Conservation (phyloP, 2,329 filamentous ascomycete genomes). For the Triangularia setosa region DNA sequence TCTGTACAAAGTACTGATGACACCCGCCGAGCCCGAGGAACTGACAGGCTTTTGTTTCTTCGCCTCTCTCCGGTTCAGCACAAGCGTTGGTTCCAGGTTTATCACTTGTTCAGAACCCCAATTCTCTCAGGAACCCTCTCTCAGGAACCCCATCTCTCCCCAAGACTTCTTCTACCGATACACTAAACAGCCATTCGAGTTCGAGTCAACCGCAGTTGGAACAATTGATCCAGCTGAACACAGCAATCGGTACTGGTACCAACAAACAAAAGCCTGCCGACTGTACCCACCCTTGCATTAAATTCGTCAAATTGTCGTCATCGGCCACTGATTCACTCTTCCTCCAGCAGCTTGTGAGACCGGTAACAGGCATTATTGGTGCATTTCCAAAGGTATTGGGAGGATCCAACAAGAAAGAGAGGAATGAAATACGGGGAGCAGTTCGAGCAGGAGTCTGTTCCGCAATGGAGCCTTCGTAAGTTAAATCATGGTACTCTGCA, state of each 20-base stretch:
- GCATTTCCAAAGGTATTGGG: neutral
- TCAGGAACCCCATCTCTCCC: neutral
- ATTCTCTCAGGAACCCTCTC: neutral
- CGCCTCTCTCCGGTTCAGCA: neutral
- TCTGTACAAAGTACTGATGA: conserved; percentile 3
- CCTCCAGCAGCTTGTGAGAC: neutral
- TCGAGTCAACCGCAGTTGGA: neutral
- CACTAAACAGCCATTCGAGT: neutral
- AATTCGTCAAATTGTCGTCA: conserved; percentile 1
- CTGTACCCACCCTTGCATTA: conserved; percentile 4
- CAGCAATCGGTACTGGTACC: neutral
- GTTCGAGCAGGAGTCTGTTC: conserved; percentile 71
- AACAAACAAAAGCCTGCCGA: neutral
- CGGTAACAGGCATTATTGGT: neutral
- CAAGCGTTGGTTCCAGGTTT: conserved; percentile 6
- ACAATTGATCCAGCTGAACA: neutral
- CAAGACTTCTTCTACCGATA: neutral
- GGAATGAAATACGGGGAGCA: conserved; percentile 74
- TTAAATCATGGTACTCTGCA: neutral
- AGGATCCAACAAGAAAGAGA: neutral
- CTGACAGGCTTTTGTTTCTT: neutral
- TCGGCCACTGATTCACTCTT: neutral
- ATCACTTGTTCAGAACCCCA: neutral
- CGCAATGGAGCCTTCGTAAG: conserved; percentile 74
- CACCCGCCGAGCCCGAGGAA: neutral